A percentile compares a stretch with the other conserved stretches of the same genome.
Evolutionary conservation across 2,329 filamentous ascomycete genomes (phyloP).

Genomic region (Fusarium decemcellulare): DNA sequence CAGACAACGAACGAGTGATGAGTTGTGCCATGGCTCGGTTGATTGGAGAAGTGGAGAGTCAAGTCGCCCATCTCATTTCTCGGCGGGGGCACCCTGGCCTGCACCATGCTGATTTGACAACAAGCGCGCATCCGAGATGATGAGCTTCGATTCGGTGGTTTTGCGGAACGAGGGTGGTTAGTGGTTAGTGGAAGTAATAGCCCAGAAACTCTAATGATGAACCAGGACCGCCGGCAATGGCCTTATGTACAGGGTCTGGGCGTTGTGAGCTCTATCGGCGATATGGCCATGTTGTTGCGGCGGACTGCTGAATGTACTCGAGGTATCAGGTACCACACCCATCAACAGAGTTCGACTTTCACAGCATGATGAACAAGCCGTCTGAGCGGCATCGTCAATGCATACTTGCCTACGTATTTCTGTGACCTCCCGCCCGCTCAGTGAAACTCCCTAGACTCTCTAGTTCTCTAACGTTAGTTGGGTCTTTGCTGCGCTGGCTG

Average conservation of each 20-base stretch:
- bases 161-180: not conserved
- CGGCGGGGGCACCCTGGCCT: constrained; percentile 11
- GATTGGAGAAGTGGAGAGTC: constrained; percentile 8
- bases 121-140: constrained; percentile 22
- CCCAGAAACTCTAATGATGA: constrained; percentile 11
- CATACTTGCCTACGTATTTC: no score
- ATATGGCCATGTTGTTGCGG: no score
- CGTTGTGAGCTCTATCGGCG: no score
- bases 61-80: constrained; percentile 6
- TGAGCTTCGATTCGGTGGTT: not conserved
- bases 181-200: no score
- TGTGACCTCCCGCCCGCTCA: not conserved
- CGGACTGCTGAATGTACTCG: no score
- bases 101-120: constrained; percentile 26
- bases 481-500: not conserved
- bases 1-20: no score
- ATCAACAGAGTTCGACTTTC: no score
- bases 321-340: no score
- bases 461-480: not conserved
- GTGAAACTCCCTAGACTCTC: constrained; percentile 1
- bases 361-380: not conserved
- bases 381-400: no score
- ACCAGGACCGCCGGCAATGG: no score
- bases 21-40: not conserved
- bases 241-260: no score